phyloP scores from a whole-genome alignment of 2,329 filamentous ascomycete genomes.

The Fusarium mexicanum region DNA sequence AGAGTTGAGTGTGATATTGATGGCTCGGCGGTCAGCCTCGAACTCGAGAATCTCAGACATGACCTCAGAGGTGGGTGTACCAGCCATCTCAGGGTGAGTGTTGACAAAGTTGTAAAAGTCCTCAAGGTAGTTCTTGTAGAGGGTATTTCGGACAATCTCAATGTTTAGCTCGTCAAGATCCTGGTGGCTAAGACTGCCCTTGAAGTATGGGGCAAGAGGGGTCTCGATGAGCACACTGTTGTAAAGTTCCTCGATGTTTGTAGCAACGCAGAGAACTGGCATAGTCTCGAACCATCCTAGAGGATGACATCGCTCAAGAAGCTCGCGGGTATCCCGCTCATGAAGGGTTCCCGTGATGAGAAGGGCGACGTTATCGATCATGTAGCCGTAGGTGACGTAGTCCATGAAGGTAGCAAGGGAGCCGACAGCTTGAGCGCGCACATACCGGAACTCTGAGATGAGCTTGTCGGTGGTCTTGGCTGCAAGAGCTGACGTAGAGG shows the following conservation, averaged over 20 bases:
- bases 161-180: constrained; percentile 99
- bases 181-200: constrained; percentile 93
- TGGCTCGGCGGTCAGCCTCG: constrained; percentile 93
- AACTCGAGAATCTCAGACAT: constrained; percentile 98
- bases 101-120: constrained; percentile 97
- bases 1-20: constrained; percentile 99
- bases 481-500: constrained; percentile 93
- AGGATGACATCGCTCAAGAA: constrained; percentile 94
- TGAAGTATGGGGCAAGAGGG: constrained; percentile 95
- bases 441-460: constrained; percentile 95
- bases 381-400: constrained; percentile 98
- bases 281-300: constrained; percentile 99
- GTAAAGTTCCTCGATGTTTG: constrained; percentile 98
- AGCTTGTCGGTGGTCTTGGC: constrained; percentile 98
- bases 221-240: constrained; percentile 98
- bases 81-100: constrained; percentile 83
- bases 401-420: constrained; percentile 96
- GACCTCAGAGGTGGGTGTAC: constrained; percentile 89
- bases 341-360: constrained; percentile 98
- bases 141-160: constrained; percentile 96
- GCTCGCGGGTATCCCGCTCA: constrained; percentile 94
- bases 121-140: constrained; percentile 99
- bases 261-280: constrained; percentile 96
- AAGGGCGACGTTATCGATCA: constrained; percentile 99
- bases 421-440: constrained; percentile 92